phyloP scores from a whole-genome alignment of 2,329 filamentous ascomycete genomes.

The Gremmenia infestans region DNA sequence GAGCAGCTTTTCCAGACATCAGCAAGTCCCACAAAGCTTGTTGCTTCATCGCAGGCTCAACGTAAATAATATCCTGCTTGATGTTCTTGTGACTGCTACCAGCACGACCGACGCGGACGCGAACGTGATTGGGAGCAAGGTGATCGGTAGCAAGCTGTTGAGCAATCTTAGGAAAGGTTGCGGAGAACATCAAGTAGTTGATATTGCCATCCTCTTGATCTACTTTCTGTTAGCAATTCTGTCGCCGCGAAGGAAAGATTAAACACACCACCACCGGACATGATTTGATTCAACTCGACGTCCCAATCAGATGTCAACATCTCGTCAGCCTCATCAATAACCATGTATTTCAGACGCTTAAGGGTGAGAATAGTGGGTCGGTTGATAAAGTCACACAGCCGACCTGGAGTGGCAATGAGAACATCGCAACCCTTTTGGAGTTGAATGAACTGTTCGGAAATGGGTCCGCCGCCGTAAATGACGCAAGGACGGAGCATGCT shows the following conservation, averaged over 20 bases:
- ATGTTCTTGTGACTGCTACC: constrained; percentile 83
- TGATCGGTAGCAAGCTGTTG: constrained; percentile 73
- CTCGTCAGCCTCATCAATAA: constrained; percentile 95
- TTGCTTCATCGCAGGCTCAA: constrained; percentile 63
- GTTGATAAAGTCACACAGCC: constrained; percentile 78
- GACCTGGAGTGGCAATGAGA: constrained; percentile 81
- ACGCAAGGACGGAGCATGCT: constrained; percentile 92
- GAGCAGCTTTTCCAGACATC: constrained; percentile 61
- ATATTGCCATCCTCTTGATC: constrained; percentile 67
- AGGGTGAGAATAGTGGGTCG: constrained; percentile 65
- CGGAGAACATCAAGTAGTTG: constrained; percentile 81
- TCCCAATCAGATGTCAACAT: constrained; percentile 79
- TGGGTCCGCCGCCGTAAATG: constrained; percentile 76
- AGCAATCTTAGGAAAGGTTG: constrained; percentile 80
- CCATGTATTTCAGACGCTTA: constrained; percentile 69
- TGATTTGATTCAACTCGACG: constrained; percentile 67
- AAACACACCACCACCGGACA: constrained; percentile 71
- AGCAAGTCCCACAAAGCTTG: constrained; percentile 69
- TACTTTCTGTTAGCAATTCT: constrained; percentile 37
- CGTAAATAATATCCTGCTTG: constrained; percentile 66
- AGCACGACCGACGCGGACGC: constrained; percentile 80
- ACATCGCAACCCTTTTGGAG: constrained; percentile 83
- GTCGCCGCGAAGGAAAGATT: not conserved
- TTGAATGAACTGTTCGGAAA: constrained; percentile 64
- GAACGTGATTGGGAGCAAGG: constrained; percentile 68